Conservation (phyloP, 306 rosid genomes). For the Sechiopsis laciniata region DNA sequence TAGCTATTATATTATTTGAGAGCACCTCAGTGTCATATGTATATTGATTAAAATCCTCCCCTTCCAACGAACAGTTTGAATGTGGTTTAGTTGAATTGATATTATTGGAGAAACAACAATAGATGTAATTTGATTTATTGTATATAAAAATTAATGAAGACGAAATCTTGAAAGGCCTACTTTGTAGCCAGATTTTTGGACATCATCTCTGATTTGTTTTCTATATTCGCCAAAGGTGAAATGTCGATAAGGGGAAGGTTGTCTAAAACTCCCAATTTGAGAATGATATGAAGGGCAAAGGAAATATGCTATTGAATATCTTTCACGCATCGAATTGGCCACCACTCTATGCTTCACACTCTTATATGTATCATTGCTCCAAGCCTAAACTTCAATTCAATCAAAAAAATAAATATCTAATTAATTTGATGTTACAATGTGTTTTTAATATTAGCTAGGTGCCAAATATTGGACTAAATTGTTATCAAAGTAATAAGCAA, state of each 20-base stretch:
- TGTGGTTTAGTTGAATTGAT: too few relatives aligned
- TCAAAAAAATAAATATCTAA: too few relatives aligned
- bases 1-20: too few relatives aligned
- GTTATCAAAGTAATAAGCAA: not conserved
- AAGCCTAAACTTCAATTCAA: constrained; percentile 41
- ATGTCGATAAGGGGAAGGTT: constrained; percentile 57
- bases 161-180: constrained; percentile 68
- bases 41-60: too few relatives aligned
- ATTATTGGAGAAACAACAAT: too few relatives aligned
- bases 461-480: not conserved
- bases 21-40: too few relatives aligned
- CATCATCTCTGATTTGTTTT: constrained; percentile 64
- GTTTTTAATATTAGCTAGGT: not conserved
- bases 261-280: constrained; percentile 53
- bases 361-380: constrained; percentile 81
- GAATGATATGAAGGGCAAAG: constrained; percentile 79
- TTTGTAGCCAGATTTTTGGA: constrained; percentile 62
- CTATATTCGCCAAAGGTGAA: constrained; percentile 83
- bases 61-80: too few relatives aligned
- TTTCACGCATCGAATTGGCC: constrained; percentile 46
- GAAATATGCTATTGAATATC: constrained; percentile 78
- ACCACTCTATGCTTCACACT: constrained; percentile 85
- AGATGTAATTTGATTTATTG: not conserved
- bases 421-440: not conserved
- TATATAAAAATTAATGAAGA: constrained; percentile 16